These are phyloP conservation scores for Vitis amurensis DNA, from an alignment of 164 flowering plant species.

Conservation along the genomic window DNA sequence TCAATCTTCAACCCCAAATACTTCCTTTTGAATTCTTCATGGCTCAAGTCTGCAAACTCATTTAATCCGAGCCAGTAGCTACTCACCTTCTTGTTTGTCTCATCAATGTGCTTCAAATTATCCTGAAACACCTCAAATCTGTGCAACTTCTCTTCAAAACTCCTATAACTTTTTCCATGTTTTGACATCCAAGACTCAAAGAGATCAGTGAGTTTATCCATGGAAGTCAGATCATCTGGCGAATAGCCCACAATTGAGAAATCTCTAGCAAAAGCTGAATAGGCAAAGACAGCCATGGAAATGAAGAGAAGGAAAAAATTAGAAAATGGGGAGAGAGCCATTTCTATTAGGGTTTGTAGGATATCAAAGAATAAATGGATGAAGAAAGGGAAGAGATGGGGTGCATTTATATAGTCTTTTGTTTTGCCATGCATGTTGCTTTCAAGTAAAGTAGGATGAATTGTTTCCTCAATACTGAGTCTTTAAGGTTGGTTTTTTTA, in stretches of 20 bases:
- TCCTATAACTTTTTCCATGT: constrained; percentile 54
- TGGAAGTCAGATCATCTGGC: constrained; percentile 48
- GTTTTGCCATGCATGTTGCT: constrained; percentile 29
- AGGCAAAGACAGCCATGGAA: constrained; percentile 17
- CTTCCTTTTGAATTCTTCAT: constrained; percentile 66
- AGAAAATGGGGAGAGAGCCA: constrained; percentile 34
- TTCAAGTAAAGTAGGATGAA: constrained; percentile 35
- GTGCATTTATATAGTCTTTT: constrained; percentile 17
- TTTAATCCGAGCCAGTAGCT: constrained; percentile 85
- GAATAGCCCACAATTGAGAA: constrained; percentile 75
- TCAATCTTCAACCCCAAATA: constrained; percentile 57
- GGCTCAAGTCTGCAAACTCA: constrained; percentile 76
- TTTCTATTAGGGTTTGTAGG: not conserved
- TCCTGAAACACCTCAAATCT: constrained; percentile 78
- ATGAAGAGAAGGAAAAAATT: constrained; percentile 20
- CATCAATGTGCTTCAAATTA: constrained; percentile 72
- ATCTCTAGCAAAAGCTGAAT: constrained; percentile 30
- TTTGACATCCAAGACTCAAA: constrained; percentile 70
- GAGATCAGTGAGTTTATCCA: constrained; percentile 56
- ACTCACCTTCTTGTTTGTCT: constrained; percentile 51
- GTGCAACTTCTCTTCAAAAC: constrained; percentile 63
- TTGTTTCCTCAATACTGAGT: constrained; percentile 24
- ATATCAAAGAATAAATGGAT: not conserved
- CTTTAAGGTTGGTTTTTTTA: constrained; percentile 51
- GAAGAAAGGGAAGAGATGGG: not conserved